Percentiles rank a stretch among this genome's conserved stretches.
Conservation (phyloP, 306 rosid species). For the Lagenaria siceraria region DNA sequence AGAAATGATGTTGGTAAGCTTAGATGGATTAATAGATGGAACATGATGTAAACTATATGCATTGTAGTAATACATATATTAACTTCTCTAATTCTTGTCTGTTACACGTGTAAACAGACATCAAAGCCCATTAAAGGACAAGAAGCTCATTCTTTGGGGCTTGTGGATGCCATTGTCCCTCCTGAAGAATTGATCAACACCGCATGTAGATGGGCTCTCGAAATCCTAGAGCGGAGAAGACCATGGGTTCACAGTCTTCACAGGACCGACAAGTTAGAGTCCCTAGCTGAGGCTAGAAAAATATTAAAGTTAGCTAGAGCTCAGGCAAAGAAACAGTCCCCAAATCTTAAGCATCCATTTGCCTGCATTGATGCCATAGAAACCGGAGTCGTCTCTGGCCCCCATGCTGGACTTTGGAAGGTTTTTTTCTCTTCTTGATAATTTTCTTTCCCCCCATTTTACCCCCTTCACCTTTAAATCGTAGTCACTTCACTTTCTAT, state of each 20-base stretch:
- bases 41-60: not conserved
- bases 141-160: conserved; percentile 72
- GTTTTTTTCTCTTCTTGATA: conserved; percentile 17
- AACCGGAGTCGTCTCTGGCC: conserved; percentile 72
- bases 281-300: conserved; percentile 93
- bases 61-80: not conserved
- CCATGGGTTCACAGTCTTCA: conserved; percentile 90
- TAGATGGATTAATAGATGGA: not conserved
- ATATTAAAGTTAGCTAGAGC: conserved; percentile 67
- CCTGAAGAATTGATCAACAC: conserved; percentile 54
- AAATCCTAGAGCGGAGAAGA: conserved; percentile 42
- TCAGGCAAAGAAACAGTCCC: conserved; percentile 64
- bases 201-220: conserved; percentile 82
- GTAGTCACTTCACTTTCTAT: not conserved
- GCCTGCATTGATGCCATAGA: conserved; percentile 88
- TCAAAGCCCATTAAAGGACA: conserved; percentile 79
- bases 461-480: not conserved
- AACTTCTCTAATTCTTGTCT: not conserved
- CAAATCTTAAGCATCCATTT: conserved; percentile 79
- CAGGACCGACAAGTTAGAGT: conserved; percentile 68
- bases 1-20: conserved; percentile 81
- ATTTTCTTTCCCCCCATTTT: not conserved
- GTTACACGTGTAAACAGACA: conserved; percentile 24
- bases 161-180: conserved; percentile 71
- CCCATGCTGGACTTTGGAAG: conserved; percentile 88